Conservation (phyloP, 2,329 filamentous ascomycete species). For the Curvularia hawaiiensis region DNA sequence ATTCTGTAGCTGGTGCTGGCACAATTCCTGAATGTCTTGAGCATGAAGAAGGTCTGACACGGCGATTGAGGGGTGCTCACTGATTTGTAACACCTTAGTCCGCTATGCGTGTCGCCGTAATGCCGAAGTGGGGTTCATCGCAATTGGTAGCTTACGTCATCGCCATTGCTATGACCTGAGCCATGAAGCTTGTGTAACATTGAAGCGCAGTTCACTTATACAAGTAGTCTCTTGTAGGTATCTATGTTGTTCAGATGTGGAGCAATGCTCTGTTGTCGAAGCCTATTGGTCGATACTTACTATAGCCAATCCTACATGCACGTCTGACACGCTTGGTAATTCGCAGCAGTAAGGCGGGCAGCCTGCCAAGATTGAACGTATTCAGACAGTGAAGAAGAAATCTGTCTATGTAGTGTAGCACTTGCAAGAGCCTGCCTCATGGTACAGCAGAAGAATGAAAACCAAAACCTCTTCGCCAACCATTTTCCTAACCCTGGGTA, state of each 20-base stretch:
- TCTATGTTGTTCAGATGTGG: not conserved
- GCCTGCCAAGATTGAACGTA: not conserved
- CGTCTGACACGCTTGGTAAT: not conserved
- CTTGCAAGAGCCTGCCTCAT: not conserved
- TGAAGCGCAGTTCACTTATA: not conserved
- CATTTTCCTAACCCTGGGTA: not conserved
- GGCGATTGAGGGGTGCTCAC: not conserved
- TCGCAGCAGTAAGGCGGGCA: too few species aligned
- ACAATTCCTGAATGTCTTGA: not conserved
- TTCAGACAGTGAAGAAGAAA: not conserved
- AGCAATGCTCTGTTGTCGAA: not conserved
- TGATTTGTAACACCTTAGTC: not conserved
- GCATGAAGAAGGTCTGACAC: not conserved
- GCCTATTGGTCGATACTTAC: not conserved
- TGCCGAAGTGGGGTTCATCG: slow-evolving; percentile 15
- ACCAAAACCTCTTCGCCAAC: not conserved
- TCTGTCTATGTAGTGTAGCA: not conserved
- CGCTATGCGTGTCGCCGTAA: slow-evolving; percentile 1
- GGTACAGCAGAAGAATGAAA: not conserved
- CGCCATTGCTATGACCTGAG: not conserved
- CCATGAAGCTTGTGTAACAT: not conserved
- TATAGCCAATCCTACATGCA: not conserved
- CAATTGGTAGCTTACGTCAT: slow-evolving; percentile 8
- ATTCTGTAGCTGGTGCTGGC: not conserved
- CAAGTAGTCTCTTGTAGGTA: not conserved